Base-by-base conservation (phyloP, 192 early-diverging fungal species). In the Glomus cerebriforme region DNA sequence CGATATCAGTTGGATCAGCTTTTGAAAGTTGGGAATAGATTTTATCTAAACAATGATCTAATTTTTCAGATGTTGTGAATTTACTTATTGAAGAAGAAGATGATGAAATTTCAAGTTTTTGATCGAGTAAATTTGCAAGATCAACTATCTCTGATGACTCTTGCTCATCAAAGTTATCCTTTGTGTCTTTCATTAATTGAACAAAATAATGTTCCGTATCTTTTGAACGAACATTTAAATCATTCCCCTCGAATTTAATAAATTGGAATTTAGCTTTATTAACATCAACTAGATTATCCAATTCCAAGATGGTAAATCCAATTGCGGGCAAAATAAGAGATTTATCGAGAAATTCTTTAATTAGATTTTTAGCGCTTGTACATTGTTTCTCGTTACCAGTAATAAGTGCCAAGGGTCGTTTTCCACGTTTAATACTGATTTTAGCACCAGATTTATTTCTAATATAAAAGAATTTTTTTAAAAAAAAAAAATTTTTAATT, bases 11-110 rank as follows among this genome's bases (percentile, higher is more conserved):
- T 12, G 73, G 73, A 24, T 75, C 59, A 5, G 19, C 59, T 37
- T 75, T 60, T 29, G 59, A 60, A 39, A 75, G 58, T 15, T 75
- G 24, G 0, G 26, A 29, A n/a, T n/a, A 75, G 22, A 71, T 45
- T 7, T 35, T 7, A 12, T 49, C 22, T 49, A 49, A 71, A 54
- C 69, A 71, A 29, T 29, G 24, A 29, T 71, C 69, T 15, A 71
- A 29, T 49, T 71, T 71, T 17, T 71, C 45, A 24, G 43, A 47
- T 12, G 43, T 49, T 13, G 26, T 29, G 43, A 71, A 71, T 15
- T n/a, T 26, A 29, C 12, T 15, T 31, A 27, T 17, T 3, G 34
- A 24, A 29, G 34, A 6, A 22, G 26, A 24, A 47, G 34, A 24
- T 19, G 34, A 6, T 22, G 26, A 24, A 47, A 71, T 17, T 29